Evolutionary conservation across 2,329 filamentous ascomycete genomes (phyloP).

Genomic region (Ceratocystis papillata): DNA sequence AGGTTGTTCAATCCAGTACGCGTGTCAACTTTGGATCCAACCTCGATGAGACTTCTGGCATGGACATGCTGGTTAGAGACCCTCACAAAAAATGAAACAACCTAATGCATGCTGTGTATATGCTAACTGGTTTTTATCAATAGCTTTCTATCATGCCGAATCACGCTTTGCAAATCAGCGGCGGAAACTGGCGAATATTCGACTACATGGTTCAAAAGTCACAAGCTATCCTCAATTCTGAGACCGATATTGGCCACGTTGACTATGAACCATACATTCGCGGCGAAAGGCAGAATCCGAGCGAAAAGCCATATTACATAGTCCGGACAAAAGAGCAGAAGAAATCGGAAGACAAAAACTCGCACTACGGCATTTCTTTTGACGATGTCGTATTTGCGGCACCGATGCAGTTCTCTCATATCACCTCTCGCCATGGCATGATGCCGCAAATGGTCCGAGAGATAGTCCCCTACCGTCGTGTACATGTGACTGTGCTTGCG

Average conservation of each 20-base stretch:
- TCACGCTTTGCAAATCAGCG: constrained; percentile 64
- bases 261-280: constrained; percentile 16
- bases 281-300: background rate
- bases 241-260: constrained; percentile 57
- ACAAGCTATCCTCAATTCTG: constrained; percentile 49
- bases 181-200: constrained; percentile 94
- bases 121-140: background rate
- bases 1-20: constrained; percentile 83
- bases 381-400: constrained; percentile 75
- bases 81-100: background rate
- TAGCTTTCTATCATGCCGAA: constrained; percentile 77
- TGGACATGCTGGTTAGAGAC: constrained; percentile 62
- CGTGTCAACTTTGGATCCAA: constrained; percentile 94
- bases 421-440: constrained; percentile 53
- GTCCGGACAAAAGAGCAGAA: background rate
- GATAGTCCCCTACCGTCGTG: constrained; percentile 68
- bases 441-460: constrained; percentile 57
- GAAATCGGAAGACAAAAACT: background rate
- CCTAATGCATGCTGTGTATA: background rate
- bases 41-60: constrained; percentile 69
- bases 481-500: constrained; percentile 84
- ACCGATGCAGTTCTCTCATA: constrained; percentile 69
- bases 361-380: constrained; percentile 39
- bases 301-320: background rate
- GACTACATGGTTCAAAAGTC: constrained; percentile 62